Evolutionary conservation across 1,284 basidiomycete species (phyloP).

Genomic region (Irpex sp.): DNA sequence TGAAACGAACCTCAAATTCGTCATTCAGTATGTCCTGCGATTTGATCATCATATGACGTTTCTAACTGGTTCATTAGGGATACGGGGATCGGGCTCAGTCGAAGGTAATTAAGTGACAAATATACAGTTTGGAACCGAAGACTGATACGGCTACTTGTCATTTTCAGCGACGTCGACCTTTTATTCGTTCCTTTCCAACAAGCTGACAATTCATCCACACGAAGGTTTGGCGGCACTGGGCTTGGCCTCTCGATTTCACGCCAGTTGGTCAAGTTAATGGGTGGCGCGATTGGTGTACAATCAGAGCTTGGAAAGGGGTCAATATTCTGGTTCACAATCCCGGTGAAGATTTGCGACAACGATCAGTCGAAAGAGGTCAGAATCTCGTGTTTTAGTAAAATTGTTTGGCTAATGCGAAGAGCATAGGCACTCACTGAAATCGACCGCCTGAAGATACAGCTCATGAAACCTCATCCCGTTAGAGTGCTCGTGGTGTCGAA

Average conservation of each 20-base stretch:
- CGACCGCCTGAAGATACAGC: slow-evolving; percentile 37
- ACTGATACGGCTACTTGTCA: background rate
- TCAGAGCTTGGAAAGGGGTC: slow-evolving; percentile 62
- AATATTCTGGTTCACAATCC: slow-evolving; percentile 68
- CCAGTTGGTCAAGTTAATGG: slow-evolving; percentile 70
- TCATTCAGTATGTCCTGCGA: slow-evolving; percentile 48
- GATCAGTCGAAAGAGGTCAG: slow-evolving; percentile 50
- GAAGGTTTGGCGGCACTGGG: slow-evolving; percentile 70
- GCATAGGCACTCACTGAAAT: slow-evolving; percentile 43
- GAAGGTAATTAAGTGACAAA: slow-evolving; percentile 25
- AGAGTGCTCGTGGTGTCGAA: slow-evolving; percentile 55
- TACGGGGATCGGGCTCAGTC: slow-evolving; percentile 64
- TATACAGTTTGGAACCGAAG: background rate
- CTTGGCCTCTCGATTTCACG: slow-evolving; percentile 69
- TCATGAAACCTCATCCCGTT: slow-evolving; percentile 44
- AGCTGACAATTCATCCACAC: slow-evolving; percentile 71
- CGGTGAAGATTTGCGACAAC: slow-evolving; percentile 52
- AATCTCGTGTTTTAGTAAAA: background rate
- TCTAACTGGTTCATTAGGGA: slow-evolving; percentile 36
- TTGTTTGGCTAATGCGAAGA: background rate
- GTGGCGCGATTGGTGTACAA: slow-evolving; percentile 63
- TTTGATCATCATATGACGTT: background rate
- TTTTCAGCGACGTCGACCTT: slow-evolving; percentile 49
- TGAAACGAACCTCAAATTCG: slow-evolving; percentile 58
- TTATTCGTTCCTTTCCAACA: slow-evolving; percentile 73